These are phyloP conservation scores for Thymus mandschuricus DNA, from an alignment of 257 asterid species.

Conservation along the genomic window DNA sequence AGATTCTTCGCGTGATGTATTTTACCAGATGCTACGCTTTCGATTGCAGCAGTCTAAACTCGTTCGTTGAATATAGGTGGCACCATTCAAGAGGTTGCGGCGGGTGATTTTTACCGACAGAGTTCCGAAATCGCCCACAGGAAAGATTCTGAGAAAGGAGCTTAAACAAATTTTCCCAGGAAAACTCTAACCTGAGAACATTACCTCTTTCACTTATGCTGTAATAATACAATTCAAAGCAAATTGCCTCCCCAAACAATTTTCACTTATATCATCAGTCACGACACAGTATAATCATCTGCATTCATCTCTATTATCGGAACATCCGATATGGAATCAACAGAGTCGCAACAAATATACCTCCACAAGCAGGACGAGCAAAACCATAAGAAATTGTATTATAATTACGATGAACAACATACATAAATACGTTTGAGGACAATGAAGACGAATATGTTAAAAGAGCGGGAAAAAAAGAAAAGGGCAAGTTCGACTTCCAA, in stretches of 20 bases:
- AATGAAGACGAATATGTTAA: not conserved
- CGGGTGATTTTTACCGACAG: conserved; percentile 31
- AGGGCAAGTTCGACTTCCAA: conserved; percentile 3
- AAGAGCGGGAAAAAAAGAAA: too few species aligned
- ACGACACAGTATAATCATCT: not conserved
- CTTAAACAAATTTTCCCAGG: conserved; percentile 22
- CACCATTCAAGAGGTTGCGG: conserved; percentile 41
- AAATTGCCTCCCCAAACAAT: not conserved
- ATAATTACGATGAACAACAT: not conserved
- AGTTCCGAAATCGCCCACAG: conserved; percentile 38
- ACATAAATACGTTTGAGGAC: not conserved
- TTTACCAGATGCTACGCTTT: not conserved
- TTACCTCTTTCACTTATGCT: not conserved
- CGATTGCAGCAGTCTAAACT: not conserved
- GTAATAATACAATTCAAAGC: too few species aligned
- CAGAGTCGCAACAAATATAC: not conserved
- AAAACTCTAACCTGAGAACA: not conserved
- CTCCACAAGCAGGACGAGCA: not conserved
- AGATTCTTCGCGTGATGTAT: not conserved
- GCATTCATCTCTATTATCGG: not conserved
- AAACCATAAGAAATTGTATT: not conserved
- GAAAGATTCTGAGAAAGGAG: conserved; percentile 44
- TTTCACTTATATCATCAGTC: not conserved
- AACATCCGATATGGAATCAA: not conserved
- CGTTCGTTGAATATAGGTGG: conserved; percentile 35